phyloP scores from a whole-genome alignment of 176 grass and related monocot genomes.

The Triticum monococcum region DNA sequence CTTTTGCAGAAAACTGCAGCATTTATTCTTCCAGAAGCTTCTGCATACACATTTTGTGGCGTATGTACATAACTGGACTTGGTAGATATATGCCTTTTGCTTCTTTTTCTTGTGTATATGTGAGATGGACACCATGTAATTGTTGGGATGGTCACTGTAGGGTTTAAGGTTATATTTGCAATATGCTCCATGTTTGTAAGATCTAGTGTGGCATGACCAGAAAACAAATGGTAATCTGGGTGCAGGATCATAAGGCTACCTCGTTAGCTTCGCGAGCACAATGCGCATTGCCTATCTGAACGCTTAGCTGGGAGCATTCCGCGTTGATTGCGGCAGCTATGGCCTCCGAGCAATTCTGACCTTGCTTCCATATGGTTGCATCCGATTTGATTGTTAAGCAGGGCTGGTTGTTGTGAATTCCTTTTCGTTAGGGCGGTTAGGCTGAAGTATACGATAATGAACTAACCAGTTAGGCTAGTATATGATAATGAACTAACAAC shows the following conservation, averaged over 20 bases:
- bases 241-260: not conserved
- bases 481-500: too few relatives aligned
- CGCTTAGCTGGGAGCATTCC: too few relatives aligned
- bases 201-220: not conserved
- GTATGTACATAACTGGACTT: not conserved
- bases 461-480: too few relatives aligned
- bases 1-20: not conserved
- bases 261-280: too few relatives aligned
- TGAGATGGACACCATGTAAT: not conserved
- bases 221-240: not conserved
- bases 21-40: not conserved
- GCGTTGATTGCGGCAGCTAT: too few relatives aligned
- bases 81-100: not conserved
- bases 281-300: too few relatives aligned
- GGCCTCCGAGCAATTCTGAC: too few relatives aligned
- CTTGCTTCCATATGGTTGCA: too few relatives aligned
- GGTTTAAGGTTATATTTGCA: not conserved
- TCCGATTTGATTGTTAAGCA: too few relatives aligned
- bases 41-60: not conserved
- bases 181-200: not conserved
- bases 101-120: not conserved
- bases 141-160: not conserved
- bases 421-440: not conserved
- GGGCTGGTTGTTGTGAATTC: too few relatives aligned
- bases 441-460: not conserved